Conservation (phyloP, 805 yeast genomes). For the Ogataea angusta region DNA sequence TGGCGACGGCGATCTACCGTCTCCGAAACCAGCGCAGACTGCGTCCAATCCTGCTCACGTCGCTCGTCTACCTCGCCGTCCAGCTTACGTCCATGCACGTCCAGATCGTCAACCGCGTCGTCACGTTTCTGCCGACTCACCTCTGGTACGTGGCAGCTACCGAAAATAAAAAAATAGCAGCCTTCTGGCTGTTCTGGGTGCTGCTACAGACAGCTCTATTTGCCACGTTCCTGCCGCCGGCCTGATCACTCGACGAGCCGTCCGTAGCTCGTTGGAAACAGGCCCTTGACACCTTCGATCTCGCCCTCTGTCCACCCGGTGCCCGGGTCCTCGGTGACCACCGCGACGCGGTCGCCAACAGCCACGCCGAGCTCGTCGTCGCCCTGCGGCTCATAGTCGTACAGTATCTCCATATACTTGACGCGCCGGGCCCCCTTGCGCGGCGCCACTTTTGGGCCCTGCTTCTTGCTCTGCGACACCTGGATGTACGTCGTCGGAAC, state of each 20-base stretch:
- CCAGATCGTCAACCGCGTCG: conserved; percentile 79
- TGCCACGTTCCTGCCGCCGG: conserved; percentile 90
- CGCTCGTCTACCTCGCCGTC: conserved; percentile 44
- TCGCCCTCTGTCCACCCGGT: conserved; percentile 96
- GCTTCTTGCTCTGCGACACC: conserved; percentile 37
- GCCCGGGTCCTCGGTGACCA: conserved; percentile 70
- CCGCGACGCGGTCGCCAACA: conserved; percentile 70
- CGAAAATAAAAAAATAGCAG: conserved; percentile 11
- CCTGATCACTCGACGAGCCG: conserved; percentile 42
- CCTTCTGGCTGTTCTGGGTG: conserved; percentile 60
- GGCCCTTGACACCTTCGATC: conserved; percentile 58
- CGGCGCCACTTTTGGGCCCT: conserved; percentile 75
- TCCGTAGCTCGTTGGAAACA: conserved; percentile 79
- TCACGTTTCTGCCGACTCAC: conserved; percentile 71
- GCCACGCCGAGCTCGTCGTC: conserved; percentile 71
- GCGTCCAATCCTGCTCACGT: conserved; percentile 42
- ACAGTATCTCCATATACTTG: conserved; percentile 63
- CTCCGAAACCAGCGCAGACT: conserved; percentile 30
- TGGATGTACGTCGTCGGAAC: conserved; percentile 84
- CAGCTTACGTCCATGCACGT: conserved; percentile 70
- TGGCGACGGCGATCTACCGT: conserved; percentile 39
- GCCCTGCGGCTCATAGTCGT: conserved; percentile 74
- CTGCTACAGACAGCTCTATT: conserved; percentile 67
- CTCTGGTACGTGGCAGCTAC: conserved; percentile 61
- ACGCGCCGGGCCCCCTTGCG: conserved; percentile 66